phyloP scores from a whole-genome alignment of 176 grass and related monocot species.

The Juncus inflexus region DNA sequence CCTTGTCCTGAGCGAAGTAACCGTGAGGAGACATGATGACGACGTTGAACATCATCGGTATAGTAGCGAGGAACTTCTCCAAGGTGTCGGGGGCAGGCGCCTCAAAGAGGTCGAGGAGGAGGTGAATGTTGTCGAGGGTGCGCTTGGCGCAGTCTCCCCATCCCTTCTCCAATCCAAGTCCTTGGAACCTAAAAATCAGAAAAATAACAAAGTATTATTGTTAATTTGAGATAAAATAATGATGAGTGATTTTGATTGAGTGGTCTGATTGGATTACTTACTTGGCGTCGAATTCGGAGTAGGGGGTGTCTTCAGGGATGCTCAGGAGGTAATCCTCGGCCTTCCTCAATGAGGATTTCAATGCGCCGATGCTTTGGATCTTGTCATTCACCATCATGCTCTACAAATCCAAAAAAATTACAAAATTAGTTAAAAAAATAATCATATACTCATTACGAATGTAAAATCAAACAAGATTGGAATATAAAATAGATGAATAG shows the following conservation, averaged over 20 bases:
- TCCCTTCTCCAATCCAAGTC: conserved; percentile 88
- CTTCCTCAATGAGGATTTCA: conserved; percentile 82
- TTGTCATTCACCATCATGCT: conserved; percentile 97
- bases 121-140: conserved; percentile 62
- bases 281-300: conserved; percentile 71
- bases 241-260: no score
- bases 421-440: no score
- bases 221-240: no score
- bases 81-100: conserved; percentile 87
- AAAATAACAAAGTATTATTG: neutral
- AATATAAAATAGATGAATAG: no score
- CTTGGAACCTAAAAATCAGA: conserved; percentile 60
- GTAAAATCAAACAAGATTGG: no score
- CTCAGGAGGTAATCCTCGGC: conserved; percentile 69
- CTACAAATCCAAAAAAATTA: conserved; percentile 35
- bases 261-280: conserved; percentile 18
- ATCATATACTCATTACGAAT: neutral
- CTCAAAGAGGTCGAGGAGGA: conserved; percentile 94
- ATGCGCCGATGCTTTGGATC: conserved; percentile 71
- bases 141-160: conserved; percentile 86
- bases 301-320: conserved; percentile 68
- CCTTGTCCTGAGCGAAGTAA: conserved; percentile 97
- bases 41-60: conserved; percentile 96
- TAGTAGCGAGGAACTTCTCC: conserved; percentile 90
- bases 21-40: conserved; percentile 96